Conservation (phyloP, 148 eudicot species). For the Vaccinium macrocarpon region DNA sequence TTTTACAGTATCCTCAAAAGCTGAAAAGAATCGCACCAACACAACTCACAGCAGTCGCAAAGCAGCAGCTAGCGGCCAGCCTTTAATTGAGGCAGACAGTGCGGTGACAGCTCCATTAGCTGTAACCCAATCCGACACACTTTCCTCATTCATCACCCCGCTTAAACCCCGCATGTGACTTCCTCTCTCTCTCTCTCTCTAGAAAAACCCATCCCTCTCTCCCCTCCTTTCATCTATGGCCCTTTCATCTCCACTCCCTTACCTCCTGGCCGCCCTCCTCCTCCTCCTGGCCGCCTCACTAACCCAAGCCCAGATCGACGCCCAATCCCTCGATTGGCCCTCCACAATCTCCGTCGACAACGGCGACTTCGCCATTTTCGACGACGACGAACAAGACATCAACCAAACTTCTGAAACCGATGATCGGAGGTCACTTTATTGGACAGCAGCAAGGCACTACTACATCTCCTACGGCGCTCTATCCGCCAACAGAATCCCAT, state of each 20-base stretch:
- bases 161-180: background rate
- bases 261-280: background rate
- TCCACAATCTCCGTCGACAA: background rate
- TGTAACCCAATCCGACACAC: background rate
- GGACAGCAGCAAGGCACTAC: conserved; percentile 23
- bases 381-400: background rate
- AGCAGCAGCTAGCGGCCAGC: background rate
- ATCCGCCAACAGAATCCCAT: conserved; percentile 38
- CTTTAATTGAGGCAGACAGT: background rate
- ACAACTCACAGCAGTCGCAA: background rate
- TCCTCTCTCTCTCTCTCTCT: background rate
- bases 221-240: background rate
- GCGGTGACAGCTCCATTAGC: background rate
- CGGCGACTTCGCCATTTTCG: background rate
- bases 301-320: conserved; percentile 5
- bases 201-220: background rate
- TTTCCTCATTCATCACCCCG: background rate
- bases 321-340: conserved; percentile 18
- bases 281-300: background rate
- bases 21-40: too few relatives aligned
- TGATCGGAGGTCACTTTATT: conserved; percentile 29
- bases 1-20: too few relatives aligned
- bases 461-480: conserved; percentile 46
- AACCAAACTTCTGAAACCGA: too few relatives aligned
- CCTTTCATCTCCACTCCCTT: background rate